Percentiles rank a stretch among this genome's conserved stretches.
phyloP scores from a whole-genome alignment of 2,329 filamentous ascomycete genomes.

The Apiospora pterosperma region DNA sequence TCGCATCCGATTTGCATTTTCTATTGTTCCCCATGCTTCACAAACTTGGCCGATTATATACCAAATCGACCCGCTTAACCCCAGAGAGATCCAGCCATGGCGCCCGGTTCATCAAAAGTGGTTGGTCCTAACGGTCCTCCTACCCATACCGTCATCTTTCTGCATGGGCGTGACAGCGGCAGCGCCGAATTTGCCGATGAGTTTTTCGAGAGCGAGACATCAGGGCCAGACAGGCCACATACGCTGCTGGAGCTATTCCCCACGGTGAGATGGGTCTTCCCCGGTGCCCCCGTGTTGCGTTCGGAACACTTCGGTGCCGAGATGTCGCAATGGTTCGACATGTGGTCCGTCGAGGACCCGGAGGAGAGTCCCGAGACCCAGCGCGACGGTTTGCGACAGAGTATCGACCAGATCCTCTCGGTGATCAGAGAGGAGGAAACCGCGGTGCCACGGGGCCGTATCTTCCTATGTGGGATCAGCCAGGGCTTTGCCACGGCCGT shows the following conservation, averaged over 20 bases:
- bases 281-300: constrained; percentile 12
- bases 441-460: constrained; percentile 15
- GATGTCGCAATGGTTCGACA: constrained; percentile 34
- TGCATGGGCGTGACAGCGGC: constrained; percentile 41
- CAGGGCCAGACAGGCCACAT: constrained; percentile 11
- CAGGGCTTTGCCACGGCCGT: constrained; percentile 27
- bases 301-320: constrained; percentile 17
- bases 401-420: constrained; percentile 14
- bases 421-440: constrained; percentile 20
- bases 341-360: constrained; percentile 49
- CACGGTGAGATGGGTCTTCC: constrained; percentile 27
- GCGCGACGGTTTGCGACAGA: constrained; percentile 16
- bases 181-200: constrained; percentile 35
- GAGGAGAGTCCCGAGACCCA: constrained; percentile 26
- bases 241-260: constrained; percentile 20
- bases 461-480: constrained; percentile 29
- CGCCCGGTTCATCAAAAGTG: background rate
- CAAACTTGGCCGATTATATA: background rate
- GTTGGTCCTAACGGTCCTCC: constrained; percentile 19
- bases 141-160: constrained; percentile 42
- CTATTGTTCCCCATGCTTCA: background rate
- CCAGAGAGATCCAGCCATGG: background rate
- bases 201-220: constrained; percentile 35
- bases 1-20: no score
- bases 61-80: background rate